These are phyloP conservation scores for Fusarium staphyleae DNA, from an alignment of 2,329 filamentous ascomycete species.

Conservation along the genomic window DNA sequence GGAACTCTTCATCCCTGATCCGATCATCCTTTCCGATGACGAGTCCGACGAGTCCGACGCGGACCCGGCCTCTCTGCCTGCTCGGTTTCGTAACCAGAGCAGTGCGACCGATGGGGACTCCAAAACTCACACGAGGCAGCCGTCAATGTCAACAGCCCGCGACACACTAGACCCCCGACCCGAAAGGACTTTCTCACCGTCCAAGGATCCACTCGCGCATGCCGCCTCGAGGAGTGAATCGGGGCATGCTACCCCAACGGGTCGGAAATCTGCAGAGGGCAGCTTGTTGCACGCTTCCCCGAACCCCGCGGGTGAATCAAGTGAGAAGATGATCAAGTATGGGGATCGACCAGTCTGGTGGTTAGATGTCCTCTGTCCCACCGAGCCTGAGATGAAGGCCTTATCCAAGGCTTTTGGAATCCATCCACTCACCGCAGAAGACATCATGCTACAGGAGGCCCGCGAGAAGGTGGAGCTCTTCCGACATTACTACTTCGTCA, in stretches of 20 bases:
- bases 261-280: conserved; percentile 49
- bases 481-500: conserved; percentile 97
- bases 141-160: conserved; percentile 49
- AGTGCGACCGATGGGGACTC: conserved; percentile 49
- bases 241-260: conserved; percentile 56
- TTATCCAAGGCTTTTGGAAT: conserved; percentile 93
- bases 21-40: conserved; percentile 75
- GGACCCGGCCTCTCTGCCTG: conserved; percentile 39
- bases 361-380: conserved; percentile 91
- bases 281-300: conserved; percentile 29
- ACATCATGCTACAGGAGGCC: conserved; percentile 96
- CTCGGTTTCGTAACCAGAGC: conserved; percentile 37
- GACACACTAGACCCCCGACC: conserved; percentile 26
- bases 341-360: conserved; percentile 94
- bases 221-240: conserved; percentile 47
- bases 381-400: conserved; percentile 94
- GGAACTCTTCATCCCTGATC: conserved; percentile 91
- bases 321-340: conserved; percentile 61
- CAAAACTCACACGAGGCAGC: conserved; percentile 54
- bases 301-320: conserved; percentile 25
- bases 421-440: conserved; percentile 92
- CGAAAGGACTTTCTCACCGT: conserved; percentile 42
- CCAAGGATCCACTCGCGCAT: conserved; percentile 44
- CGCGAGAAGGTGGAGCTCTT: conserved; percentile 98
- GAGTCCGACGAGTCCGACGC: conserved; percentile 71